These are phyloP conservation scores for Gossypium rotundifolium DNA, from an alignment of 345 rosid species.

Conservation along the genomic window DNA sequence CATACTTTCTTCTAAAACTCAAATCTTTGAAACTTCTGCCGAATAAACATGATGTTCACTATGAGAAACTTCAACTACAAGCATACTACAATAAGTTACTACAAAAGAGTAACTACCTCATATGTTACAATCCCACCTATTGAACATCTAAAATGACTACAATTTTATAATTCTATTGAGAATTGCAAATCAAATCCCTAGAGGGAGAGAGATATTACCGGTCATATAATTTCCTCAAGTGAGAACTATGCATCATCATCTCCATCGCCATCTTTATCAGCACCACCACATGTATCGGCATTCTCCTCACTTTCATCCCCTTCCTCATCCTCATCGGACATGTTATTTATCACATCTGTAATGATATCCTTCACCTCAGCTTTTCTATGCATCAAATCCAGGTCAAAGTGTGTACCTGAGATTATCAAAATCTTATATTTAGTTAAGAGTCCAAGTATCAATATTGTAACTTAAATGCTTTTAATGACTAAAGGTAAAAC, in stretches of 20 bases:
- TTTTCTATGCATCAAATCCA: constrained; percentile 74
- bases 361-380: constrained; percentile 87
- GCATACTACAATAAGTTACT: background rate
- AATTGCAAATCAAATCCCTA: constrained; percentile 12
- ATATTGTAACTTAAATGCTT: background rate
- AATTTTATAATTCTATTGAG: constrained; percentile 9
- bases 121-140: constrained; percentile 34
- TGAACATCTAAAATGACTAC: constrained; percentile 17
- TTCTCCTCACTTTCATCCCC: constrained; percentile 49
- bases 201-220: background rate
- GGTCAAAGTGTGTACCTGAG: constrained; percentile 65
- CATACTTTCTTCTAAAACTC: background rate
- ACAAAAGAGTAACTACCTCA: constrained; percentile 17
- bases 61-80: background rate
- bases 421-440: constrained; percentile 12
- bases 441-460: background rate
- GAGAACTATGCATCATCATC: constrained; percentile 33
- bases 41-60: background rate
- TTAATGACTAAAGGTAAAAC: constrained; percentile 1
- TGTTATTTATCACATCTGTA: constrained; percentile 79
- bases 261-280: constrained; percentile 37
- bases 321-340: constrained; percentile 83
- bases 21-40: background rate
- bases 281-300: constrained; percentile 39
- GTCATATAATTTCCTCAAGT: background rate